Evolutionary conservation across 306 rosid genomes (phyloP), one percentile per base, ranked within the genome.

Genomic region (Rosa lucieae): DNA sequence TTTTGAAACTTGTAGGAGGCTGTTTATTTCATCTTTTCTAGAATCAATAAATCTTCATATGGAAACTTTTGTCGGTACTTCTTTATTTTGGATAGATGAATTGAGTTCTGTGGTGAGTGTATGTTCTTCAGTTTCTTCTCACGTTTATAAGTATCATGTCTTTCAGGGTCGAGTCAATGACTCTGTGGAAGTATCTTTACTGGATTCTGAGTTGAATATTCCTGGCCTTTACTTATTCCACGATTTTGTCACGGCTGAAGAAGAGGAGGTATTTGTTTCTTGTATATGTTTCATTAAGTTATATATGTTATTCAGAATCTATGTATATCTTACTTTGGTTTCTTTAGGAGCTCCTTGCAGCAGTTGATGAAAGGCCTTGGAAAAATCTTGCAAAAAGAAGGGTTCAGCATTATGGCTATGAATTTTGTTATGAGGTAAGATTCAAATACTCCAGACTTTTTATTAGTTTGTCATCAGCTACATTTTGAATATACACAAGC

Each of bases 351-450:
- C 82, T 94, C 77, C 92, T 94, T 32, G 80, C 68, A 63, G 91
- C 90, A 55, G 93, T 94, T 79, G 98, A 94, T 84, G 68, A 72
- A 58, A 79, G 84, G 61, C 92, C 93, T 58, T 94, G 97, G 98
- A 87, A 85, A 29, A 70, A 81, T 84, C 95, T 90, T 66, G 74
- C 97, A 8, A 92, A 92, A 87, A 87, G 98, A 79, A 92, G 95
- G 86, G 97, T 94, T 89, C 98, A 94, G 82, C 98, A 90, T 82
- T 92, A 94, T 80, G 97, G 97, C 69, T 94, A 86, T 82, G 97
- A 92, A 77, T 94, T 94, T 80, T 82, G 91, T 82, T 94, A 94
- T 77, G 92, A 88, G 81, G 97, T 94, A 81, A 81, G 91, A 75
- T 70, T 67, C 74, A 44, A 37, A 42, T 11, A 21, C 66, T 56